Percentiles rank a stretch among this genome's conserved stretches.
These are phyloP conservation scores for Mycena olivaceomarginata DNA, from an alignment of 768 basidiomycete genomes.

Conservation along the genomic window DNA sequence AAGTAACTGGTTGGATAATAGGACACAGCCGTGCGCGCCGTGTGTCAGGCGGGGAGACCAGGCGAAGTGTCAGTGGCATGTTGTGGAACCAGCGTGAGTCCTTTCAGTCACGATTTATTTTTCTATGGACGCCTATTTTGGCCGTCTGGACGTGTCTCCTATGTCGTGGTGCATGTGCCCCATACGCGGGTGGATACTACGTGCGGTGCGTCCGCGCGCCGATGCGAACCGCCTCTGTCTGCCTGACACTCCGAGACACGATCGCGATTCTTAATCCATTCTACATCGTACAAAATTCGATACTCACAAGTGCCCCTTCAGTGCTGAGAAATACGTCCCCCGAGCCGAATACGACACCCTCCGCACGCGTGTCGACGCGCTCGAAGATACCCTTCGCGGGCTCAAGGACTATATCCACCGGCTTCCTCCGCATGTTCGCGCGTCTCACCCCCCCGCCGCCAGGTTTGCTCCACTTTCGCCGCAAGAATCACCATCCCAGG, in stretches of 20 bases:
- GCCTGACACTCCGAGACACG: too few species aligned
- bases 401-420: constrained; percentile 65
- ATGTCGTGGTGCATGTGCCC: too few species aligned
- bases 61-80: constrained; percentile 88
- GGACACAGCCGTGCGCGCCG: constrained; percentile 88
- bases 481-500: too few species aligned
- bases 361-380: constrained; percentile 76
- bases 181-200: too few species aligned
- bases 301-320: constrained; percentile 14
- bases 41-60: constrained; percentile 89
- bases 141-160: too few species aligned
- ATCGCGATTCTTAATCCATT: neutral
- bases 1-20: constrained; percentile 49
- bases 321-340: constrained; percentile 88
- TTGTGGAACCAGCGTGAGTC: constrained; percentile 87
- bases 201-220: too few species aligned
- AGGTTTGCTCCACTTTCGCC: too few species aligned
- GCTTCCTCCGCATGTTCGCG: neutral
- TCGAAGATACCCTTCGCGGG: constrained; percentile 62
- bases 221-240: too few species aligned
- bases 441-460: neutral
- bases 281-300: neutral
- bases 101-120: constrained; percentile 28
- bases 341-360: constrained; percentile 87
- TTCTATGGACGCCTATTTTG: too few species aligned